Conservation (phyloP, 805 yeast genomes). For the Gaillardinia entomophila region DNA sequence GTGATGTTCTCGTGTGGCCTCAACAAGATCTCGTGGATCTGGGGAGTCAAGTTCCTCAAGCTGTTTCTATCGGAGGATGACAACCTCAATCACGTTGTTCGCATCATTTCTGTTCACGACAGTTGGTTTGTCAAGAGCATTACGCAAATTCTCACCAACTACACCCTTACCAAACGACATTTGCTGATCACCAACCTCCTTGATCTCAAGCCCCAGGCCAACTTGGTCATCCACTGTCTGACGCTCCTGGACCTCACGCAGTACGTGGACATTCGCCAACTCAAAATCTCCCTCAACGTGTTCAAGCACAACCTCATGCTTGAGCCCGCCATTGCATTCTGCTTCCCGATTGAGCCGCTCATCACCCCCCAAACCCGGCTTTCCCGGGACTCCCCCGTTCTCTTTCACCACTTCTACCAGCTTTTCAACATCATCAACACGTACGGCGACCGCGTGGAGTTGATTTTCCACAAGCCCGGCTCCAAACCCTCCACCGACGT, state of each 20-base stretch:
- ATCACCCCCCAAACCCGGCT: constrained; percentile 15
- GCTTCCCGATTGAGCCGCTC: constrained; percentile 13
- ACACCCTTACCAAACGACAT: constrained; percentile 32
- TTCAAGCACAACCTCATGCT: constrained; percentile 62
- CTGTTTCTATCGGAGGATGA: constrained; percentile 48
- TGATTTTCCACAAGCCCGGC: constrained; percentile 54
- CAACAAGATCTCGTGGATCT: constrained; percentile 58
- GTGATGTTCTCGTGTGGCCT: constrained; percentile 83
- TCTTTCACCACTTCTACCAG: constrained; percentile 43
- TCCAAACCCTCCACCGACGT: constrained; percentile 41
- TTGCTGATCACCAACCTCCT: constrained; percentile 20
- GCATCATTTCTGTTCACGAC: constrained; percentile 80
- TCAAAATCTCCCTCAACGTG: constrained; percentile 71
- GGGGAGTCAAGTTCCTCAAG: constrained; percentile 53
- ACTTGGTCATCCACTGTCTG: constrained; percentile 39
- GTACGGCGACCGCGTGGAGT: constrained; percentile 38
- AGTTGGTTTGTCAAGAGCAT: constrained; percentile 82
- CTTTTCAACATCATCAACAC: constrained; percentile 42
- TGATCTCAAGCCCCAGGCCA: constrained; percentile 1
- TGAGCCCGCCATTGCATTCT: constrained; percentile 22
- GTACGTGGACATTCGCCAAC: constrained; percentile 64
- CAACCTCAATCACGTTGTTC: constrained; percentile 43
- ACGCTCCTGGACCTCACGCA: constrained; percentile 50
- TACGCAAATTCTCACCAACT: constrained; percentile 63
- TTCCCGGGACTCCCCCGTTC: constrained; percentile 13